These are phyloP conservation scores for Aethionema arabicum DNA, from an alignment of 345 rosid species.

Conservation along the genomic window DNA sequence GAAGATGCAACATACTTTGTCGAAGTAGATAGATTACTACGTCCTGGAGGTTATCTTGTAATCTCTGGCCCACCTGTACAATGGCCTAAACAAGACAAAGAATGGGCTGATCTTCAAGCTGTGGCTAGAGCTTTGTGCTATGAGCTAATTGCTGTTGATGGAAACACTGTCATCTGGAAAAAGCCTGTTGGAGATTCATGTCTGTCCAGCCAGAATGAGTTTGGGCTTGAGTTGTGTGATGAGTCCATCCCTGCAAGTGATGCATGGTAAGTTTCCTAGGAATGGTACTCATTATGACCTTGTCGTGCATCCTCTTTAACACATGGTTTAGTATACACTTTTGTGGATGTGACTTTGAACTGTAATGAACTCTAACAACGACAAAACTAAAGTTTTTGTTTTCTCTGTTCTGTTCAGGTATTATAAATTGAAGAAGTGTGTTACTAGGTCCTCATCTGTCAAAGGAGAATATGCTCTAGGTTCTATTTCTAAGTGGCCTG, in stretches of 20 bases:
- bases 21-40: conserved; percentile 87
- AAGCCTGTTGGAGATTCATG: conserved; percentile 78
- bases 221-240: conserved; percentile 69
- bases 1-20: conserved; percentile 92
- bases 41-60: conserved; percentile 92
- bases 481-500: conserved; percentile 72
- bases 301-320: not conserved
- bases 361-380: not conserved
- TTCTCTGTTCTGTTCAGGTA: conserved; percentile 54
- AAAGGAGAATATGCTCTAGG: conserved; percentile 71
- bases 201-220: conserved; percentile 68
- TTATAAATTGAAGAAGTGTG: conserved; percentile 69
- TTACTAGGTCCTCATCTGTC: conserved; percentile 55
- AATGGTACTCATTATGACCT: conserved; percentile 7
- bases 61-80: conserved; percentile 99
- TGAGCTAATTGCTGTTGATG: conserved; percentile 84
- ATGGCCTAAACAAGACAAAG: conserved; percentile 97
- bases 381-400: conserved; percentile 12
- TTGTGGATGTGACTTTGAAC: conserved; percentile 6
- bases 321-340: not conserved
- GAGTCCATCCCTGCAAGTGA: conserved; percentile 61
- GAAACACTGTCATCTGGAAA: conserved; percentile 96
- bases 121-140: conserved; percentile 89
- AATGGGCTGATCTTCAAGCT: conserved; percentile 97
- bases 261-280: conserved; percentile 67